phyloP scores from a whole-genome alignment of 2,329 filamentous ascomycete genomes.

The Nemania sp. region DNA sequence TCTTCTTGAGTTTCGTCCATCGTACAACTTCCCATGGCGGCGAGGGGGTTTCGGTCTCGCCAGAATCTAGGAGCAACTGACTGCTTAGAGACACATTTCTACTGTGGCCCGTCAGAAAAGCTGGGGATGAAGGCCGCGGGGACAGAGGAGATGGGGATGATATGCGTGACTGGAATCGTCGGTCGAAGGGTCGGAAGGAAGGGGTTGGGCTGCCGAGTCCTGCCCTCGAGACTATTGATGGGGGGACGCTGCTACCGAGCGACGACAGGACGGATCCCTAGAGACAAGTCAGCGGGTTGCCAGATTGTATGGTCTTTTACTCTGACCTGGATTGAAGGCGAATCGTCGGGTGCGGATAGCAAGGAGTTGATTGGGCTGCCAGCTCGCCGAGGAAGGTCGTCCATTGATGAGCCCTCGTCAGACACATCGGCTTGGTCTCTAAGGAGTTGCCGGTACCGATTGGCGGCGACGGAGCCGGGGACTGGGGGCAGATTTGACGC shows the following conservation, averaged over 20 bases:
- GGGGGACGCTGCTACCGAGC: conserved; percentile 79
- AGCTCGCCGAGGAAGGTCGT: conserved; percentile 64
- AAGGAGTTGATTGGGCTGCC: conserved; percentile 77
- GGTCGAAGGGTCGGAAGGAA: conserved; percentile 92
- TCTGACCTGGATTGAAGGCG: conserved; percentile 82
- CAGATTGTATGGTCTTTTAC: conserved; percentile 9
- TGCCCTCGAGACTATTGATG: conserved; percentile 74
- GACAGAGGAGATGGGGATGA: conserved; percentile 69
- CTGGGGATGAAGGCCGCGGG: conserved; percentile 80
- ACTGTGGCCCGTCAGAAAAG: conserved; percentile 80
- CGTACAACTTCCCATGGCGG: conserved; percentile 96
- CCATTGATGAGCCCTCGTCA: conserved; percentile 64
- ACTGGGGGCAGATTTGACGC: conserved; percentile 40
- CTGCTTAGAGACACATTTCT: conserved; percentile 84
- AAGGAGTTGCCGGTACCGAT: conserved; percentile 60
- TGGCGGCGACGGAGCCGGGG: conserved; percentile 55
- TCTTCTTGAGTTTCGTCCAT: conserved; percentile 93
- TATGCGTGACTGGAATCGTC: conserved; percentile 90
- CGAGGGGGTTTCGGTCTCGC: conserved; percentile 76
- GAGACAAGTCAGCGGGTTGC: conserved; percentile 23
- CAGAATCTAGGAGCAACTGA: conserved; percentile 70
- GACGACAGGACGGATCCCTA: conserved; percentile 73
- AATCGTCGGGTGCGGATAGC: conserved; percentile 82
- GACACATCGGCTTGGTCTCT: conserved; percentile 61
- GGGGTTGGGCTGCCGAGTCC: conserved; percentile 78